These are phyloP conservation scores for Iberis pinnata DNA, from an alignment of 345 rosid genomes.

Conservation along the genomic window DNA sequence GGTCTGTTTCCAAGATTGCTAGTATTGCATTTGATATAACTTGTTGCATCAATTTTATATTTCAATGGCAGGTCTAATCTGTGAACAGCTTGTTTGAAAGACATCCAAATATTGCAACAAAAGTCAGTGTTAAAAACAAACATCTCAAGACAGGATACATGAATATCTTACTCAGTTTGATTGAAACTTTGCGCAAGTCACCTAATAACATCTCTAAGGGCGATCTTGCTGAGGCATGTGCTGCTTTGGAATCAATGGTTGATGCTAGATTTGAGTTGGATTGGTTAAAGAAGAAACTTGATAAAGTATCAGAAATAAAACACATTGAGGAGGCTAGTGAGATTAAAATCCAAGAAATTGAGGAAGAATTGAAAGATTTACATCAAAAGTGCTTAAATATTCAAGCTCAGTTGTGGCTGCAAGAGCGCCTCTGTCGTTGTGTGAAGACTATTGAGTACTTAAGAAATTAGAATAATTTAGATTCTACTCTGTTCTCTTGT, in stretches of 20 bases:
- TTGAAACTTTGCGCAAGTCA: conserved; percentile 13
- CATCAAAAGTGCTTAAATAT: no score
- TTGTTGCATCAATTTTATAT: no score
- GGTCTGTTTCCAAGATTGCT: no score
- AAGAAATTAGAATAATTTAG: no score
- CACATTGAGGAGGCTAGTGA: neutral
- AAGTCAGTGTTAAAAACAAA: conserved; percentile 8
- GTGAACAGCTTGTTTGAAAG: conserved; percentile 16
- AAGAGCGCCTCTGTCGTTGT: no score
- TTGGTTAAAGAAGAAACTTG: conserved; percentile 24
- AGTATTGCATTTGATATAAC: no score
- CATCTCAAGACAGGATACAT: conserved; percentile 18
- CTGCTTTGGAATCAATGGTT: conserved; percentile 4
- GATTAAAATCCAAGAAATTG: conserved; percentile 10
- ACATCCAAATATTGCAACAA: conserved; percentile 21
- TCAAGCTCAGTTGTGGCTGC: no score
- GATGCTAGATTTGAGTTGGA: conserved; percentile 23
- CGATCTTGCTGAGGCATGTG: conserved; percentile 9
- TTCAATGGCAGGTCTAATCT: neutral
- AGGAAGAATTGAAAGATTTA: conserved; percentile 14
- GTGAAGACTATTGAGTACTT: no score
- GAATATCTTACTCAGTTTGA: conserved; percentile 10
- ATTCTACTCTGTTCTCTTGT: no score
- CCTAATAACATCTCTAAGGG: conserved; percentile 7
- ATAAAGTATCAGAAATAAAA: conserved; percentile 8